Base-by-base conservation (phyloP, 805 yeast species). In the Starmera pachycereana region DNA sequence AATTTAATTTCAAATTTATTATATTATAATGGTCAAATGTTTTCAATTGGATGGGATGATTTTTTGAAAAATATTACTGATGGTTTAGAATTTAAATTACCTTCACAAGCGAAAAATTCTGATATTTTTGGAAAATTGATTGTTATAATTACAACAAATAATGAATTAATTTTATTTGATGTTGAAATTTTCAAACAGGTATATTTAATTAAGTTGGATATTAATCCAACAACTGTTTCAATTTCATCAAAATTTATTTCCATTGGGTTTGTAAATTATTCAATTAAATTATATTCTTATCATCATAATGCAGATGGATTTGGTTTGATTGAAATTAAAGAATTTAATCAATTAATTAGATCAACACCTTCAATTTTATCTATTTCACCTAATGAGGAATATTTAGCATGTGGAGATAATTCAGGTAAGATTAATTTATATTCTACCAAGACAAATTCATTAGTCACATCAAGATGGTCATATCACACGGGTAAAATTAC, bases 21-120 rank as follows among this genome's bases (percentile, higher is more conserved):
- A 19, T 48, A 46, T 6, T 52, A 54, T 11, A 58, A 55, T 1
- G 52, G 58, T 1, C 39, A 61, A 7, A 51, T 76, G 14, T 60
- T 67, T 39, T 68, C 87, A n/a, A 66, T 76, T 16, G 94, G 89
- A 4, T 92, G 97, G 97, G 98, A 90, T 60, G 95, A 86, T 54
- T 74, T 74, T 12, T 51, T 88, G 36, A 74, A 72, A 52, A 50
- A 60, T 12, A 45, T 68, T 25, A 56, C 50, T 4, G 53, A 50
- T 25, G 57, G 58, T 11, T 39, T 45, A 2, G 47, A 63, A 12
- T 42, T 58, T 8, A 66, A 49, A 18, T 65, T 66, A 22, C 62
- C 59, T 27, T 61, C 62, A 13, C 87, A 74, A 57, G 86, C 81
- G 36, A 69, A 59, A 44, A 61, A 67, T 10, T 57, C 74, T 7